A percentile compares a stretch with the other conserved stretches of the same genome.
Evolutionary conservation across 2,329 filamentous ascomycete species (phyloP).

Genomic region (Stagonosporopsis chrysanthemi): DNA sequence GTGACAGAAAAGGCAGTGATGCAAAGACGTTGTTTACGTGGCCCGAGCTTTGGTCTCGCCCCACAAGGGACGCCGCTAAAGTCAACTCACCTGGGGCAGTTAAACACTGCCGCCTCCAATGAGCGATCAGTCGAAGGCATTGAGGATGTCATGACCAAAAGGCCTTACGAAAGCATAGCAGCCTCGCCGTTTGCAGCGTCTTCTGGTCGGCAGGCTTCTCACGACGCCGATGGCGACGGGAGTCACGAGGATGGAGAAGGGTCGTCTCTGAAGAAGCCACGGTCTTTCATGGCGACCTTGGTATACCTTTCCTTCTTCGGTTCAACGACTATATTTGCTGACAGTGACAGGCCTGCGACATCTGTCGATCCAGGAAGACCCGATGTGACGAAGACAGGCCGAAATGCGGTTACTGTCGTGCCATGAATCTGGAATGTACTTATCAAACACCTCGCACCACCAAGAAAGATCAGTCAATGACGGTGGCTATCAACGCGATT

Average conservation of each 20-base stretch:
- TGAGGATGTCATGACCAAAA: conserved; percentile 48
- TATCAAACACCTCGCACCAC: conserved; percentile 63
- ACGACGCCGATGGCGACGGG: conserved; percentile 33
- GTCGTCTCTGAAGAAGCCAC: conserved; percentile 43
- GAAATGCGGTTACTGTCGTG: conserved; percentile 59
- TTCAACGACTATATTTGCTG: conserved; percentile 3
- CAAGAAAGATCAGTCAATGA: conserved; percentile 63
- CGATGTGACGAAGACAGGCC: conserved; percentile 64
- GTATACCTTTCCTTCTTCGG: conserved; percentile 17
- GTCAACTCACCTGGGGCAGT: conserved; percentile 6
- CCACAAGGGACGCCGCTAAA: conserved; percentile 5
- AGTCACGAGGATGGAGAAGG: conserved; percentile 36
- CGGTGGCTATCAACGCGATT: conserved; percentile 63
- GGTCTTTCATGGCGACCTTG: conserved; percentile 49
- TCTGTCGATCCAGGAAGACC: conserved; percentile 62
- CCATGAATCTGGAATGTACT: conserved; percentile 58
- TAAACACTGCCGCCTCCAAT: conserved; percentile 1
- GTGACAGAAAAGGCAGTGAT: background rate
- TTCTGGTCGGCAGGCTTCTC: conserved; percentile 25
- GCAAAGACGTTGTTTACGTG: background rate
- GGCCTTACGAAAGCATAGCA: conserved; percentile 34
- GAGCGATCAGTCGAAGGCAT: conserved; percentile 3
- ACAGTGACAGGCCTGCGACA: conserved; percentile 58
- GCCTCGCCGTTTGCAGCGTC: conserved; percentile 29
- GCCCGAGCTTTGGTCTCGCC: conserved; percentile 10